Conservation (phyloP, 805 yeast species). For the Yamadazyma laniorum region DNA sequence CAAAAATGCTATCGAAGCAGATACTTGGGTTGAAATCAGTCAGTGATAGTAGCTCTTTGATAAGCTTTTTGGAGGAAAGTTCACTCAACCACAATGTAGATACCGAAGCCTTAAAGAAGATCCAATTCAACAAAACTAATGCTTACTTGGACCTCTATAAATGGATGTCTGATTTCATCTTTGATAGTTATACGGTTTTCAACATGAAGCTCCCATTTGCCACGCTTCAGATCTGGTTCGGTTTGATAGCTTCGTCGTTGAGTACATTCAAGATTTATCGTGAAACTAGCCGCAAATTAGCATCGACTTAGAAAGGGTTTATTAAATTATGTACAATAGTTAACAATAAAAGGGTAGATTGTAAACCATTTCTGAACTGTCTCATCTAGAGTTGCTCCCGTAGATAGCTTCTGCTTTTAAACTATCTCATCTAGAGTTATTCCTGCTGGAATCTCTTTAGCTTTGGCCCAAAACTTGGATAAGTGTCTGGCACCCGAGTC, state of each 20-base stretch:
- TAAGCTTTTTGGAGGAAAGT: slow-evolving; percentile 11
- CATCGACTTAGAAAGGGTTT: too few relatives aligned
- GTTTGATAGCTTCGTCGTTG: slow-evolving; percentile 38
- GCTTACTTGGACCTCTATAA: slow-evolving; percentile 40
- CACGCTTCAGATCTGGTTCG: slow-evolving; percentile 47
- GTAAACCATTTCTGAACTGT: too few relatives aligned
- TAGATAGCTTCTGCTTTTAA: background rate
- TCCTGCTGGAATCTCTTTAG: slow-evolving; percentile 37
- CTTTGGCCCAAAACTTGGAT: slow-evolving; percentile 87
- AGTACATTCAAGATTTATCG: slow-evolving; percentile 39
- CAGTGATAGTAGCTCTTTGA: slow-evolving; percentile 8
- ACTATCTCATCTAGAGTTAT: background rate
- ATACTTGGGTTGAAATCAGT: slow-evolving; percentile 24
- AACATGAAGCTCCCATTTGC: slow-evolving; percentile 33
- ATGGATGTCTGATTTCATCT: slow-evolving; percentile 37
- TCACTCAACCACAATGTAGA: slow-evolving; percentile 16
- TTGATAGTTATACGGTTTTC: slow-evolving; percentile 43
- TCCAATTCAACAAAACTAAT: slow-evolving; percentile 37
- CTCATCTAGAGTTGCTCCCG: too few relatives aligned
- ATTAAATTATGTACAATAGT: too few relatives aligned
- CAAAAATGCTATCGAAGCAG: slow-evolving; percentile 44
- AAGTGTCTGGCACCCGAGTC: slow-evolving; percentile 90
- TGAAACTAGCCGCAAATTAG: slow-evolving; percentile 24
- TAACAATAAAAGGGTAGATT: too few relatives aligned
- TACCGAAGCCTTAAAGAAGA: slow-evolving; percentile 25